Conservation (phyloP, 2,329 filamentous ascomycete genomes). For the Colletotrichum simmondsii region DNA sequence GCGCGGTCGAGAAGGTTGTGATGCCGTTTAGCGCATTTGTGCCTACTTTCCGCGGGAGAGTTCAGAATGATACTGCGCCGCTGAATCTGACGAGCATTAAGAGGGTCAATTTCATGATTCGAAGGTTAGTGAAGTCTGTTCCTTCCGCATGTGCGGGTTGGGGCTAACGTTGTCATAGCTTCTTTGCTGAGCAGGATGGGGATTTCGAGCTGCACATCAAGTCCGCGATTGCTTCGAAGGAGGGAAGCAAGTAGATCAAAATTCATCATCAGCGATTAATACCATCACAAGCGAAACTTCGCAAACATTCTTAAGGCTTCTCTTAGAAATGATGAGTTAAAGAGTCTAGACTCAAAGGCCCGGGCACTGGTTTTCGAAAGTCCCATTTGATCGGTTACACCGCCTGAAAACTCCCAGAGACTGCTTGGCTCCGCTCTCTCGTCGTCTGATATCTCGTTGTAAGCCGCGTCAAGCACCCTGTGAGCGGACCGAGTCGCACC, state of each 20-base stretch:
- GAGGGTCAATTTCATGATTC: constrained; percentile 80
- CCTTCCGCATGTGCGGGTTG: accelerated
- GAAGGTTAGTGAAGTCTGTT: constrained; percentile 69
- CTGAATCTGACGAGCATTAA: constrained; percentile 71
- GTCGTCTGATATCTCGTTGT: neutral
- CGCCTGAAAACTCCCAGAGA: neutral
- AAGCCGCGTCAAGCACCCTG: neutral
- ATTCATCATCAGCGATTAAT: neutral
- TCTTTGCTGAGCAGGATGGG: constrained; percentile 79
- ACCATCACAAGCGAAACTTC: neutral
- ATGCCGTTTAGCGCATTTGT: constrained; percentile 74
- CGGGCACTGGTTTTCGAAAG: neutral
- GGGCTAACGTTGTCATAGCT: constrained; percentile 57
- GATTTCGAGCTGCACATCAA: constrained; percentile 57
- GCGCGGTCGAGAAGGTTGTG: constrained; percentile 53
- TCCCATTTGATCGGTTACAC: neutral
- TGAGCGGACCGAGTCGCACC: neutral
- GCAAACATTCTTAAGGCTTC: accelerated
- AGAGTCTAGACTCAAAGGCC: neutral
- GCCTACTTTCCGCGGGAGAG: constrained; percentile 78
- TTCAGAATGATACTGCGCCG: constrained; percentile 67
- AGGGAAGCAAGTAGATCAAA: neutral
- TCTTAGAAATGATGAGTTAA: accelerated
- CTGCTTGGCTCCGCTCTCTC: neutral
- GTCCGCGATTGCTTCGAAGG: constrained; percentile 16